Evolutionary conservation across 1,284 basidiomycete species (phyloP), one percentile per base, ranked within the genome.

Genomic region (Irpex sp.): DNA sequence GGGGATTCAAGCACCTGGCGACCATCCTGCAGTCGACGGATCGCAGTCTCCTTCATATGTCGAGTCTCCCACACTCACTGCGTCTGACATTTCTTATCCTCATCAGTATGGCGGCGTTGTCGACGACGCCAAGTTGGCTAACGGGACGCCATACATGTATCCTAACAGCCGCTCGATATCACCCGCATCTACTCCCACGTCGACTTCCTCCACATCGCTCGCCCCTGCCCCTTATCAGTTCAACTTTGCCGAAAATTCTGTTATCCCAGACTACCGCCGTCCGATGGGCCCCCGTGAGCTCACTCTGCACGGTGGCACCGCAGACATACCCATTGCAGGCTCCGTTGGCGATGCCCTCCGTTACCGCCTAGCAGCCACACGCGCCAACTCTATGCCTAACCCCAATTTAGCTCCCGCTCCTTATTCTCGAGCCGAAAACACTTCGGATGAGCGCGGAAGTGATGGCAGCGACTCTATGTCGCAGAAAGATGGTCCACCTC

Each of bases 121-220:
- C 52, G 89, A 91, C 62, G 85, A 86, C 65, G 89, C 91, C 73
- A 75, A 82, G 47, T 68, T 82, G 44, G 69, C 89, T 59, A 81
- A 80, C 47, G 65, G 69, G 38, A 80, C 85, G 5, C 81, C 86
- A 9, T 91, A 90, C 72, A 79, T 86, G 58, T 89, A 88, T 72
- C 79, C 87, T 19, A 79, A 78, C 63, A 89, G 86, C 72, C 86
- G 89, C 60, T 89, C 89, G 17, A 81, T 90, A 67, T 91, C 89
- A n/a, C 88, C 88, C 40, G 79, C 82, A 19, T 87, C 88, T 4
- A 87, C 86, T n/a, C 83, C 85, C 40, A 82, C 85, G 57, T 87
- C 87, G 21, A 82, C 86, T 26, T 85, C 88, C 51, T 84, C 86
- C 63, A 81, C 86, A 48, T 81, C 85, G 60, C 74, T 91, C 70